Conservation (phyloP, 371 early-diverging fungal genomes). For the Syncephalastrum racemosum region DNA sequence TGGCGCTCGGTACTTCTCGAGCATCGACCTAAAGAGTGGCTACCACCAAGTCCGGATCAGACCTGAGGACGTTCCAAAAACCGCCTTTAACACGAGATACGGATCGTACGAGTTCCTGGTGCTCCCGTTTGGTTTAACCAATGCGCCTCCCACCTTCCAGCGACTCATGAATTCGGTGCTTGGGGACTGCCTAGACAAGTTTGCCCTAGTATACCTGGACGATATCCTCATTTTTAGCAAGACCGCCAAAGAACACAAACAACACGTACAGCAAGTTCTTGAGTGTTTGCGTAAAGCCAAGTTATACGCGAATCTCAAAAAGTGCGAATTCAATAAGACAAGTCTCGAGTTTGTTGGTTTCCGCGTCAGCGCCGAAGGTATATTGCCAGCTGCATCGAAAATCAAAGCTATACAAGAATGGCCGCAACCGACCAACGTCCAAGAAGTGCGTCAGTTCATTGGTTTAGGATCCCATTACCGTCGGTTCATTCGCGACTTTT, state of each 20-base stretch:
- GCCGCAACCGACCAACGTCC: constrained; percentile 34
- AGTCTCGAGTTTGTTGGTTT: constrained; percentile 48
- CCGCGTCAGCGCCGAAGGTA: constrained; percentile 26
- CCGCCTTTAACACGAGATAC: constrained; percentile 39
- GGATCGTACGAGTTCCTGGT: constrained; percentile 50
- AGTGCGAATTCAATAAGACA: constrained; percentile 48
- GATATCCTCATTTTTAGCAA: constrained; percentile 58
- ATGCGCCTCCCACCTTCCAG: no score
- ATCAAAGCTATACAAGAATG: constrained; percentile 30
- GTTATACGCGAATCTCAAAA: constrained; percentile 42
- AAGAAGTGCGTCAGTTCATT: constrained; percentile 34
- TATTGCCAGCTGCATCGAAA: constrained; percentile 22
- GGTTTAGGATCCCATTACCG: constrained; percentile 35
- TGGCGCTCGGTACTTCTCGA: constrained; percentile 27
- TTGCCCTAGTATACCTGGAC: constrained; percentile 52
- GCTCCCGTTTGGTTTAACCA: constrained; percentile 53
- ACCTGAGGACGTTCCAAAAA: constrained; percentile 22
- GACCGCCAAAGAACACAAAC: constrained; percentile 43
- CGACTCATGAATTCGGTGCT: no score
- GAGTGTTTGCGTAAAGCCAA: constrained; percentile 25
- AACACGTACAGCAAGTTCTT: constrained; percentile 39
- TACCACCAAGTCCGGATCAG: constrained; percentile 17
- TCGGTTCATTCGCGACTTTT: constrained; percentile 28
- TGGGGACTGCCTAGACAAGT: constrained; percentile 44
- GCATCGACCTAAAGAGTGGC: constrained; percentile 36